phyloP scores from a whole-genome alignment of 495 filamentous ascomycete genomes.

The Ramalina intermedia region DNA sequence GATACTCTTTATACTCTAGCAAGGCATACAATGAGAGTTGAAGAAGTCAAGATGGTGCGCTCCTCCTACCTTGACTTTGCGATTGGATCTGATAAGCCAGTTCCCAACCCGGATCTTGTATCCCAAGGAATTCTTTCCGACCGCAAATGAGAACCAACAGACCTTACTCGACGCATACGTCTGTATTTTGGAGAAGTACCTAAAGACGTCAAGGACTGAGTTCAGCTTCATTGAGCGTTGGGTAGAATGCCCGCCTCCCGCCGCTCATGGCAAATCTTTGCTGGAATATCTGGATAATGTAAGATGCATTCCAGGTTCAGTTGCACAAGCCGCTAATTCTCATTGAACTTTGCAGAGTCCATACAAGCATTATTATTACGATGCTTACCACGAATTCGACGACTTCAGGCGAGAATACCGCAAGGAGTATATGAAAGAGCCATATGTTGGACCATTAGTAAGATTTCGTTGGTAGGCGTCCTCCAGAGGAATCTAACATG shows the following conservation, averaged over 20 bases:
- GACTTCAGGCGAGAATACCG: slow-evolving; percentile 14
- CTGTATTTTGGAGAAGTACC: neutral
- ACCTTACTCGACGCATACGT: neutral
- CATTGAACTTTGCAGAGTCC: neutral
- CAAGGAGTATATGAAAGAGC: slow-evolving; percentile 1
- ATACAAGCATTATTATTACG: slow-evolving; percentile 13
- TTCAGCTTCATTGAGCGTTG: slow-evolving; percentile 2
- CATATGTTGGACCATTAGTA: slow-evolving; percentile 12
- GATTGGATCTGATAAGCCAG: neutral
- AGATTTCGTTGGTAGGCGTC: slow-evolving; percentile 13
- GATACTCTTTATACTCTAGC: neutral
- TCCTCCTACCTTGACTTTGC: neutral
- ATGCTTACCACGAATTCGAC: slow-evolving; percentile 17
- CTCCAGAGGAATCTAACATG: no score
- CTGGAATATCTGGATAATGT: slow-evolving; percentile 6
- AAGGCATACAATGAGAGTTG: neutral
- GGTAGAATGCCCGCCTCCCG: neutral
- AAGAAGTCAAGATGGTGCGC: neutral
- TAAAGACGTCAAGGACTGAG: neutral
- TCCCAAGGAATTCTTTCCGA: slow-evolving; percentile 1
- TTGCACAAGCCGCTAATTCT: neutral
- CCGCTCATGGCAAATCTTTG: slow-evolving; percentile 4
- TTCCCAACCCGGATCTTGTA: slow-evolving; percentile 1
- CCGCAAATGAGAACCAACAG: neutral
- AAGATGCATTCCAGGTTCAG: neutral